Percentiles rank a stretch among this genome's conserved stretches.
These are phyloP conservation scores for Rhynchosporium secalis DNA, from an alignment of 2,329 filamentous ascomycete species.

Conservation along the genomic window DNA sequence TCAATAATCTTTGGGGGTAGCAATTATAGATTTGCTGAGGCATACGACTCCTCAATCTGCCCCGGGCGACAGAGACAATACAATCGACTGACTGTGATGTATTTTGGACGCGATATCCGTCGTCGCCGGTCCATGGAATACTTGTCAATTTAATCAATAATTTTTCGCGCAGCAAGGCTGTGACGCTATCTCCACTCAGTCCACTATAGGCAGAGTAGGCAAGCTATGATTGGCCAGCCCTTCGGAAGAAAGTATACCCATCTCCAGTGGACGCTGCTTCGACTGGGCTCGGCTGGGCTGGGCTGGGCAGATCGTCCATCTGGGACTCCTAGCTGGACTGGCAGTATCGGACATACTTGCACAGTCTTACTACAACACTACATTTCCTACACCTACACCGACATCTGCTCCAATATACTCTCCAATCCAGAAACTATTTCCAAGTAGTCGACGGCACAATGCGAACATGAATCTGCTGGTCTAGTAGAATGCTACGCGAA, in stretches of 20 bases:
- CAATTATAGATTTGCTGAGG: background rate
- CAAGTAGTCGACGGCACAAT: conserved; percentile 9
- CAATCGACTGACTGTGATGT: background rate
- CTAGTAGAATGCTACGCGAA: conserved; percentile 21
- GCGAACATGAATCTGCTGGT: conserved; percentile 19
- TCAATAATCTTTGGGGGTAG: background rate
- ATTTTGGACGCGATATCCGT: background rate
- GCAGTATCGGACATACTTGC: background rate
- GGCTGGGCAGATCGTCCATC: too few relatives aligned
- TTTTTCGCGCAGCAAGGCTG: conserved; percentile 10
- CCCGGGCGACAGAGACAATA: background rate
- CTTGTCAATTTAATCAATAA: background rate
- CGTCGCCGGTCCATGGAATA: background rate
- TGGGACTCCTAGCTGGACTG: too few relatives aligned
- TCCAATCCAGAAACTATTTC: background rate
- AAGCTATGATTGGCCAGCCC: background rate
- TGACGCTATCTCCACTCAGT: background rate
- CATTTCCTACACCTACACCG: background rate
- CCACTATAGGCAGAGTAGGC: too few relatives aligned
- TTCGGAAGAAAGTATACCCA: too few relatives aligned
- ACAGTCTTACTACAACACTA: background rate
- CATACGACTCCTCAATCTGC: too few relatives aligned
- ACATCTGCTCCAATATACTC: background rate
- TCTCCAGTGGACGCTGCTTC: too few relatives aligned
- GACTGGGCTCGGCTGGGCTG: too few relatives aligned